phyloP scores from a whole-genome alignment of 257 asterid genomes.

The Buddleja alternifolia region DNA sequence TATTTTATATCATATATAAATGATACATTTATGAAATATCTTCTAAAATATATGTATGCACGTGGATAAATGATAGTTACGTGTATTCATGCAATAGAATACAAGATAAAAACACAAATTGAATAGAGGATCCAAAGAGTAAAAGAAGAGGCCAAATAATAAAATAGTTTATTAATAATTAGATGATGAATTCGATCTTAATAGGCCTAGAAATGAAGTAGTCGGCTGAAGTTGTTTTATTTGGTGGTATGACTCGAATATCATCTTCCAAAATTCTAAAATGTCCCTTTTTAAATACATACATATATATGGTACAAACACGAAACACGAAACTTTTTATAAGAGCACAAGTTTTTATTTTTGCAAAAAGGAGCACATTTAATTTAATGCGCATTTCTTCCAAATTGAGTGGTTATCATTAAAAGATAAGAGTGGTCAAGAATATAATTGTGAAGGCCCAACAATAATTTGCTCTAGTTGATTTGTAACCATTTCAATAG shows the following conservation, averaged over 20 bases:
- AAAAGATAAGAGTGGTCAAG: conserved; percentile 10
- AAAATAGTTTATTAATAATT: too few species aligned
- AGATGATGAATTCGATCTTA: conserved; percentile 1
- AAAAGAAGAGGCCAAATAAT: too few species aligned
- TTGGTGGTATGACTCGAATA: conserved; percentile 3
- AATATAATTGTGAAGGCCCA: conserved; percentile 13
- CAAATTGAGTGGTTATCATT: conserved; percentile 25
- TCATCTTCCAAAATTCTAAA: conserved; percentile 9
- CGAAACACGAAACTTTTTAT: background rate
- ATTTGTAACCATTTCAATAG: too few species aligned
- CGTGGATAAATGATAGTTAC: too few species aligned
- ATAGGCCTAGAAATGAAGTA: conserved; percentile 13
- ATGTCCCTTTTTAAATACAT: conserved; percentile 10
- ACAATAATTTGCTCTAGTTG: background rate
- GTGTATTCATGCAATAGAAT: too few species aligned
- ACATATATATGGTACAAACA: background rate
- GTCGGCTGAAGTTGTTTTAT: conserved; percentile 20
- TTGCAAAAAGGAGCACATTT: too few species aligned
- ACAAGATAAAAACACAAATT: too few species aligned
- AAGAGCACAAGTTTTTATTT: conserved; percentile 17
- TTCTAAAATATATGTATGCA: too few species aligned
- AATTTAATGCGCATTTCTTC: conserved; percentile 17
- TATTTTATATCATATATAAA: too few species aligned
- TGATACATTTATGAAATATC: too few species aligned
- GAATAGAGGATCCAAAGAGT: too few species aligned